These are phyloP conservation scores for Echinosophora koreensis DNA, from an alignment of 306 rosid genomes.

Conservation along the genomic window DNA sequence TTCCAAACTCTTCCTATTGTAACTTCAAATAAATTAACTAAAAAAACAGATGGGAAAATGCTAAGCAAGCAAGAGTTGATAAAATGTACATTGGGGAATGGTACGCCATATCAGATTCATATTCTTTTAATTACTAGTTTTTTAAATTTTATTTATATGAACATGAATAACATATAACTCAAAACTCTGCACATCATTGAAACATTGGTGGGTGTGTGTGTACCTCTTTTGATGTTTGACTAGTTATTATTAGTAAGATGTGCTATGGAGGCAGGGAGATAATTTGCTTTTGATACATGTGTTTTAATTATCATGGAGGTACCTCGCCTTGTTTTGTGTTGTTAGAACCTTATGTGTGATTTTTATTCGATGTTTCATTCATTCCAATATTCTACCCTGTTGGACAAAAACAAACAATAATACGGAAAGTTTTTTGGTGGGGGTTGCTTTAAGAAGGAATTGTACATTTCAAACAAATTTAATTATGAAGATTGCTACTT, in stretches of 20 bases:
- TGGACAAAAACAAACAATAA: not conserved
- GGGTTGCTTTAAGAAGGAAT: constrained; percentile 27
- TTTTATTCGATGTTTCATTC: constrained; percentile 32
- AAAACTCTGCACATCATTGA: no score
- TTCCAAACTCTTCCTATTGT: constrained; percentile 42
- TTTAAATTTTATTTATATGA: no score
- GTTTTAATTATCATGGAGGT: constrained; percentile 14
- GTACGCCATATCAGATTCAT: no score
- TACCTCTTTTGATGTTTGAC: not conserved
- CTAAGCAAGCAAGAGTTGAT: constrained; percentile 11
- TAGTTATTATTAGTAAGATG: constrained; percentile 1
- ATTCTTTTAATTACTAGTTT: no score
- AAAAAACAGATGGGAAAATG: not conserved
- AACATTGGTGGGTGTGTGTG: not conserved
- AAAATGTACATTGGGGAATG: not conserved
- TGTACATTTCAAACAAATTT: constrained; percentile 23
- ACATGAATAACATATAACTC: no score
- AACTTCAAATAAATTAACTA: not conserved
- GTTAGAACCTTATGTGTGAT: constrained; percentile 21
- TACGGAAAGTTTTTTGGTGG: constrained; percentile 2
- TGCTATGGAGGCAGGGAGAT: not conserved
- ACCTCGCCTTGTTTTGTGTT: constrained; percentile 11
- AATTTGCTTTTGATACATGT: not conserved
- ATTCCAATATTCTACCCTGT: constrained; percentile 21
- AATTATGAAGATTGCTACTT: constrained; percentile 41